Evolutionary conservation across 2,329 filamentous ascomycete genomes (phyloP), one percentile per base, ranked within the genome.

Genomic region (Aspergillus calidoustus): DNA sequence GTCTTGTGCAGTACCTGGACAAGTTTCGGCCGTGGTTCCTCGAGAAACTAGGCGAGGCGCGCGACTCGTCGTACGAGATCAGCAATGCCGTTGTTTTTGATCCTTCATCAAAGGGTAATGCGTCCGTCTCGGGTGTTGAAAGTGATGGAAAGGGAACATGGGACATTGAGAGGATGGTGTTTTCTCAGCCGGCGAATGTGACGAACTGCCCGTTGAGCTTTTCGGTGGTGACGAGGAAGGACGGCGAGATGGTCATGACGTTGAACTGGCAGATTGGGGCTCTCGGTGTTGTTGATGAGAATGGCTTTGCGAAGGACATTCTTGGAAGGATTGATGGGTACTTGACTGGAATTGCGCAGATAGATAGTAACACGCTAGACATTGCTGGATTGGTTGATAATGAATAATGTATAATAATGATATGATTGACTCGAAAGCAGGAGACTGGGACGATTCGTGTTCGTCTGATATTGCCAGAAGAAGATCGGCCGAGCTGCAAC

Each of bases 41-140:
- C 5, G 71, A 69, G 7, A 77, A 80, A 44, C 50, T 81, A 11
- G 74, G 75, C 7, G 64, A 76, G 55, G 61, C 61, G 19, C 72
- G 80, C 22, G 77, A 79, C 22, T 68, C 63, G 13, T 79, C 77
- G 4, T 82, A 77, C 60, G 80, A 81, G 66, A 61, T 82, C 7
- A 82, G 79, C 66, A 82, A 82, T 63, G 53, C 81, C 1, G 72
- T 75, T 17, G 71, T 66, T 3, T 78, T 82, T 62, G 68, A 75
- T 41, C 63, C 63, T 13, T 50, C 28, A 56, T 19, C 30, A 13
- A 30, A 43, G 23, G 19, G 4, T 38, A 31, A 23, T 17, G 31
- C 23, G 9, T 22, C 9, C 9, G 19, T 11, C 6, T 6, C 15
- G 30, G 43, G 47, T 41, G 2, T 34, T 7, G 7, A 30, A 1